Evolutionary conservation across 805 yeast species (phyloP).

Genomic region (Zygosaccharomyces pseudorouxii): DNA sequence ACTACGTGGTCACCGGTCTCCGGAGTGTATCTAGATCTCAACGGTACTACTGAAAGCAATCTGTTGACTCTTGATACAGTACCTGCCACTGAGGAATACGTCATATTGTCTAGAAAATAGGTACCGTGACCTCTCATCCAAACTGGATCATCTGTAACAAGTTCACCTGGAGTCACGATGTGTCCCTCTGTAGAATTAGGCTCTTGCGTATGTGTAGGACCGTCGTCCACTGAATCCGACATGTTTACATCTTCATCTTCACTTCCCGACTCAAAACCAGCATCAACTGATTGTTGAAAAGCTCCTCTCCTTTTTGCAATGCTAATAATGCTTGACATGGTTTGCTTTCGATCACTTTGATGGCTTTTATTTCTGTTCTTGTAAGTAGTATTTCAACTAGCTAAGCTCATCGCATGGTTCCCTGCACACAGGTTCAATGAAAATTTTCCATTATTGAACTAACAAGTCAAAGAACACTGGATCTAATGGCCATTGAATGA

Average conservation of each 20-base stretch:
- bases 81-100: slow-evolving; percentile 92
- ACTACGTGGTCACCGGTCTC: slow-evolving; percentile 96
- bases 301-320: slow-evolving; percentile 27
- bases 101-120: slow-evolving; percentile 65
- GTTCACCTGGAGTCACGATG: slow-evolving; percentile 91
- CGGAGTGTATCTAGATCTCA: slow-evolving; percentile 83
- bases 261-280: slow-evolving; percentile 14
- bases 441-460: slow-evolving; percentile 17
- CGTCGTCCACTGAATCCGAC: slow-evolving; percentile 36
- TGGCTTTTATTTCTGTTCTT: background rate
- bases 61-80: slow-evolving; percentile 80
- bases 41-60: slow-evolving; percentile 76
- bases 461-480: slow-evolving; percentile 1
- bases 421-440: slow-evolving; percentile 6
- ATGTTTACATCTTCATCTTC: slow-evolving; percentile 41
- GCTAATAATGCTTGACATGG: slow-evolving; percentile 31
- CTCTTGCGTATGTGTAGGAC: slow-evolving; percentile 30
- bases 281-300: slow-evolving; percentile 18
- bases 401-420: slow-evolving; percentile 6
- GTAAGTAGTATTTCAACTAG: background rate
- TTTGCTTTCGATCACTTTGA: background rate
- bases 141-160: slow-evolving; percentile 89
- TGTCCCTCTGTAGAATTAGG: slow-evolving; percentile 29
- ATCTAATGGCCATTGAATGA: slow-evolving; percentile 7
- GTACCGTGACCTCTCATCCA: slow-evolving; percentile 99